A percentile compares a stretch with the other conserved stretches of the same genome.
Conservation (phyloP, 345 rosid species). For the Trapa bicornis region DNA sequence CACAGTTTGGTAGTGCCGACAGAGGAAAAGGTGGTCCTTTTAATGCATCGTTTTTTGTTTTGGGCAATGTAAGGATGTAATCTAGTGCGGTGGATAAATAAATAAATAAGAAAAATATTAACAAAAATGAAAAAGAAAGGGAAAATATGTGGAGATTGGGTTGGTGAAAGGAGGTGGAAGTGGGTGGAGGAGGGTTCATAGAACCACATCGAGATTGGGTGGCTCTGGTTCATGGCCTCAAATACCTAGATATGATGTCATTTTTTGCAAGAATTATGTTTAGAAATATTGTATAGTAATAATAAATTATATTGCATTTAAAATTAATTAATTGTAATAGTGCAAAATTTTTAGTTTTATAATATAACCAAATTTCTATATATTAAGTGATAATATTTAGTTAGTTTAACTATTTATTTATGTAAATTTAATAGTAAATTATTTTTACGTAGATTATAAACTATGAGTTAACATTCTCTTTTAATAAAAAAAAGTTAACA, state of each 20-base stretch:
- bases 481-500: too few species aligned
- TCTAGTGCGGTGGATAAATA: neutral
- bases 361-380: too few species aligned
- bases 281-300: neutral
- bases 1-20: neutral
- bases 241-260: neutral
- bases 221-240: neutral
- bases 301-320: neutral
- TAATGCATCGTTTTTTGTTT: neutral
- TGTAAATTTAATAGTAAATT: too few species aligned
- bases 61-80: neutral
- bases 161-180: neutral
- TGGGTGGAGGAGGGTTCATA: slow-evolving; percentile 2
- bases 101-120: neutral
- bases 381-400: too few species aligned
- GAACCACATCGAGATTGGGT: slow-evolving; percentile 1
- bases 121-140: neutral
- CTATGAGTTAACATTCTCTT: too few species aligned
- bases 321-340: too few species aligned
- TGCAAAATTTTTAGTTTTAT: too few species aligned
- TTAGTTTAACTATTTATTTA: too few species aligned
- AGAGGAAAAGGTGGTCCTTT: neutral
- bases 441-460: too few species aligned
- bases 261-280: neutral
- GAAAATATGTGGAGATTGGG: neutral